Conservation (phyloP, 306 rosid genomes). For the Cyamopsis tetragonoloba region DNA sequence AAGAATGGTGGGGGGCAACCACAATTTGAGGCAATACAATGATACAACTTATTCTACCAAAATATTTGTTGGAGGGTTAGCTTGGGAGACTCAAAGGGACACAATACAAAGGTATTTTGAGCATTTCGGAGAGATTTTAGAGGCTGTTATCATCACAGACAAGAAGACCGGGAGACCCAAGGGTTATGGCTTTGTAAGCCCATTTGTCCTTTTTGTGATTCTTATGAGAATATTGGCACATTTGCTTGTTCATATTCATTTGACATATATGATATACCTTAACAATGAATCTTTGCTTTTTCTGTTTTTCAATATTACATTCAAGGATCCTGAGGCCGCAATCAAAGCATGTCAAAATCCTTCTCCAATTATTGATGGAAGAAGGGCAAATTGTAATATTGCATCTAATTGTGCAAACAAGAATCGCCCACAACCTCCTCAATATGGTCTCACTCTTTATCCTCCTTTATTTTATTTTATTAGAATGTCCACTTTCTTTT, state of each 20-base stretch:
- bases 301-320: constrained; percentile 50
- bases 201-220: neutral
- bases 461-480: neutral
- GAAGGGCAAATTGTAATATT: constrained; percentile 82
- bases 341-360: constrained; percentile 77
- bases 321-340: constrained; percentile 81
- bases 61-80: constrained; percentile 86
- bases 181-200: constrained; percentile 86
- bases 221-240: neutral
- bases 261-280: constrained; percentile 4
- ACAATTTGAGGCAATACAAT: constrained; percentile 46
- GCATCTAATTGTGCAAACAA: constrained; percentile 83
- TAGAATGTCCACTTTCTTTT: neutral
- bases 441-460: constrained; percentile 47
- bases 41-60: constrained; percentile 76
- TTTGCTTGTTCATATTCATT: neutral
- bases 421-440: constrained; percentile 52
- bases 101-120: constrained; percentile 80
- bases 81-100: constrained; percentile 89
- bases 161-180: constrained; percentile 85
- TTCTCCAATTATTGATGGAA: constrained; percentile 84
- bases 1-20: constrained; percentile 52
- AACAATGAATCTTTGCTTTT: neutral
- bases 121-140: constrained; percentile 81
- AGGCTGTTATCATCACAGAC: constrained; percentile 84